Evolutionary conservation across 2,329 filamentous ascomycete genomes (phyloP), one percentile per base, ranked within the genome.

Genomic region (Microcera coccophila): DNA sequence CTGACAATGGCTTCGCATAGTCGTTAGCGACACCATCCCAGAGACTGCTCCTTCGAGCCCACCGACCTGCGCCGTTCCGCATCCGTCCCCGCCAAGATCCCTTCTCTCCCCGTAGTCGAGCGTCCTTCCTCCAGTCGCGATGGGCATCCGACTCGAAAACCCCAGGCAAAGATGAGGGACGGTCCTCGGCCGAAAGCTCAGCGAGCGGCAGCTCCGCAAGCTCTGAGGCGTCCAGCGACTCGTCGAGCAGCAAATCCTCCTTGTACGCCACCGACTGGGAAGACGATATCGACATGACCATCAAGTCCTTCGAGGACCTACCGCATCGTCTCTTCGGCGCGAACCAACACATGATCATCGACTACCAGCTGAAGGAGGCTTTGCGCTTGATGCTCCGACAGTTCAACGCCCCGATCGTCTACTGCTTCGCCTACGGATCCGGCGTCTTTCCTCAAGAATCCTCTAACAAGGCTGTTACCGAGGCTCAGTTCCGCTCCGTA

Each of bases 341-440:
- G 56, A 98, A 98, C 57, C 93, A 98, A 66, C 87, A 97, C 68
- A 95, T 97, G 74, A 76, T 89, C 47, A 94, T 97, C 61, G 94
- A 97, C 62, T 83, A 89, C 61, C 90, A 97, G 63, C 93, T 97
- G 66, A 96, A 95, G 61, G 87, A 96, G 65, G 85, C 85, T 11
- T 69, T 98, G 58, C 82, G 90, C 41, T 81, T 90, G 57, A 87
- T 97, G 51, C 73, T 96, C 17, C 93, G 90, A 79, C 81, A 94
- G 59, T 97, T 98, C 66, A 78, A 84, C 39, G 91, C 93, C 1
- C 91, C 93, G 0, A 95, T 98, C 53, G 82, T 90, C 42, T 97
- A 97, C 71, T 91, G 90, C 12, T 95, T 98, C 65, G 93, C 93
- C 2, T 98, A 98, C 62, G 93, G 93, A 17, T 97, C 91, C 5